Conservation (phyloP, 495 filamentous ascomycete species). For the Pseudoneurospora amorphoporcata region DNA sequence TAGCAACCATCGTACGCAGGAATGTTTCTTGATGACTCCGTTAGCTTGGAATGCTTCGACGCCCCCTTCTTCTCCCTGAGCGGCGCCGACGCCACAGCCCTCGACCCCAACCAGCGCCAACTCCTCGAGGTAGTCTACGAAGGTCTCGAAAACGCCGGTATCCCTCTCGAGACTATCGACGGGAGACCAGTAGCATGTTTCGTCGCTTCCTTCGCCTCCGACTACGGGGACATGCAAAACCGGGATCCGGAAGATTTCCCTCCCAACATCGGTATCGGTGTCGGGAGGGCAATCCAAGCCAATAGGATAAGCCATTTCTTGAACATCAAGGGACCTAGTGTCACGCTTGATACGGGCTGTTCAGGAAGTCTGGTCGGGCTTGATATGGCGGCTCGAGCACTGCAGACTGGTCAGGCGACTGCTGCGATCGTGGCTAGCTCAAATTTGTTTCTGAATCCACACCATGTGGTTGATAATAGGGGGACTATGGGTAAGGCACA, state of each 20-base stretch:
- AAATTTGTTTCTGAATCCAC: slow-evolving; percentile 15
- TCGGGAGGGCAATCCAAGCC: slow-evolving; percentile 22
- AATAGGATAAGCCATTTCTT: slow-evolving; percentile 44
- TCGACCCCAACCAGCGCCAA: slow-evolving; percentile 58
- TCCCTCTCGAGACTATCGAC: slow-evolving; percentile 56
- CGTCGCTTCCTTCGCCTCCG: slow-evolving; percentile 62
- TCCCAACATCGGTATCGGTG: slow-evolving; percentile 19
- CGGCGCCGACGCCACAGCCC: not conserved
- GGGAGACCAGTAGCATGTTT: slow-evolving; percentile 67
- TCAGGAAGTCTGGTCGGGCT: slow-evolving; percentile 33
- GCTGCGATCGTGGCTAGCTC: slow-evolving; percentile 33
- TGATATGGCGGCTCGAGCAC: slow-evolving; percentile 29
- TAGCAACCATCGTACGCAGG: not conserved
- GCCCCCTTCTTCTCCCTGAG: slow-evolving; percentile 8
- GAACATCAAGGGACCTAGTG: slow-evolving; percentile 30
- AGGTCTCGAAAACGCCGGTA: slow-evolving; percentile 65
- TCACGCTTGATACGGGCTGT: slow-evolving; percentile 36
- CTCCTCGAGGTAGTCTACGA: slow-evolving; percentile 61
- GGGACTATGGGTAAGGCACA: not conserved
- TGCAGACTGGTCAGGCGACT: slow-evolving; percentile 30
- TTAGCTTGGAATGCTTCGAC: slow-evolving; percentile 6
- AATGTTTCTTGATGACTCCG: not conserved
- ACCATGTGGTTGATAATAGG: slow-evolving; percentile 1
- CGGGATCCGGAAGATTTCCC: slow-evolving; percentile 15
- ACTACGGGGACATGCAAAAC: slow-evolving; percentile 42